Percentiles rank a stretch among this genome's conserved stretches.
Evolutionary conservation across 2,329 filamentous ascomycete genomes (phyloP).

Genomic region (Diaporthe longicolla): DNA sequence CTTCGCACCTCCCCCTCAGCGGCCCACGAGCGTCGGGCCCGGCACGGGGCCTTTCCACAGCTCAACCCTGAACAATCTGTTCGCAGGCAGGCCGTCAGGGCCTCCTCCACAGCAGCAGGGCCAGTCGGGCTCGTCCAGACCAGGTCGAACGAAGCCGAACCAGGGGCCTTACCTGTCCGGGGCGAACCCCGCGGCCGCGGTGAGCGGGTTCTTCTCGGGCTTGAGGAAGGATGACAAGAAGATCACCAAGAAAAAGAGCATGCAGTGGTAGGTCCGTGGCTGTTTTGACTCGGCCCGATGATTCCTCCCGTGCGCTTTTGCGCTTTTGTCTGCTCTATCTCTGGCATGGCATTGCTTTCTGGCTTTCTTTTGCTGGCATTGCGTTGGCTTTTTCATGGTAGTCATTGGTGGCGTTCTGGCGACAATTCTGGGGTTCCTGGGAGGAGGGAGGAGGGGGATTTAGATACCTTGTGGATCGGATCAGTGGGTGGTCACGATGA

Average conservation of each 20-base stretch:
- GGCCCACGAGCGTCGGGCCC: conserved; percentile 66
- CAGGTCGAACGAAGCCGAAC: conserved; percentile 43
- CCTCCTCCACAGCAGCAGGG: conserved; percentile 44
- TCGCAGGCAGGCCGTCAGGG: conserved; percentile 45
- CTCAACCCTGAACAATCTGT: conserved; percentile 49
- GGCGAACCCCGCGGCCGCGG: conserved; percentile 44
- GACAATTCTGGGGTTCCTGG: not conserved
- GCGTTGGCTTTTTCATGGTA: not conserved
- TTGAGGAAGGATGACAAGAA: conserved; percentile 47
- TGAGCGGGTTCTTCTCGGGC: conserved; percentile 47
- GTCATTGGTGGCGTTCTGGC: conserved; percentile 27
- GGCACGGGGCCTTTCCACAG: conserved; percentile 45
- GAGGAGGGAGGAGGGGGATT: not conserved
- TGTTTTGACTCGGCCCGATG: conserved; percentile 21
- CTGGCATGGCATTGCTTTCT: conserved; percentile 11
- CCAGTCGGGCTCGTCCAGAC: conserved; percentile 41
- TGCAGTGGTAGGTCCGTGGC: conserved; percentile 48
- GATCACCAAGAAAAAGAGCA: conserved; percentile 54
- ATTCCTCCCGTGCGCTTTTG: not conserved
- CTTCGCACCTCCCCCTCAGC: conserved; percentile 45
- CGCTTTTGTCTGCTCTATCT: not conserved
- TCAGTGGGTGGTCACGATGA: conserved; percentile 10
- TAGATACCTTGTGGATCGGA: conserved; percentile 17
- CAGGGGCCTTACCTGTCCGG: conserved; percentile 43
- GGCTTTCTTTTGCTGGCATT: not conserved